phyloP scores from a whole-genome alignment of 2,329 filamentous ascomycete species.

The Trichoderma gracile region DNA sequence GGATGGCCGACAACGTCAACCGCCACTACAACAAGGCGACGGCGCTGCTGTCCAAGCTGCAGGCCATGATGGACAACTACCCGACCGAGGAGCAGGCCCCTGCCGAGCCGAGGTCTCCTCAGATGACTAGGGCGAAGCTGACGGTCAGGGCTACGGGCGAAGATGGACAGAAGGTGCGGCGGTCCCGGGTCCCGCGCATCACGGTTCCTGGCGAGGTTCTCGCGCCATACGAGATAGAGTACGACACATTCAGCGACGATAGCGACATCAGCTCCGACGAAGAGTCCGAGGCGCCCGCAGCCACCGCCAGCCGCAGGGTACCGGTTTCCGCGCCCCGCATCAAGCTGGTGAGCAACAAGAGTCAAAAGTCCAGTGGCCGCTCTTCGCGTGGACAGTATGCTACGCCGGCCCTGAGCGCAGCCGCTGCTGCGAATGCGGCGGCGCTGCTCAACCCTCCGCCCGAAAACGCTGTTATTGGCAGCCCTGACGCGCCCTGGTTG shows the following conservation, averaged over 20 bases:
- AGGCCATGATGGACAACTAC: slow-evolving; percentile 62
- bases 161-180: slow-evolving; percentile 49
- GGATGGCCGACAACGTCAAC: slow-evolving; percentile 64
- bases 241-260: slow-evolving; percentile 57
- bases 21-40: slow-evolving; percentile 63
- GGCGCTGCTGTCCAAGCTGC: slow-evolving; percentile 59
- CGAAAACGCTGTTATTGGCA: slow-evolving; percentile 59
- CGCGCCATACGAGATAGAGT: slow-evolving; percentile 65
- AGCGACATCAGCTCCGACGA: slow-evolving; percentile 56
- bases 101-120: slow-evolving; percentile 54
- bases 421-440: slow-evolving; percentile 44
- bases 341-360: slow-evolving; percentile 48
- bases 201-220: slow-evolving; percentile 67
- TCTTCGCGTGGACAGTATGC: slow-evolving; percentile 39
- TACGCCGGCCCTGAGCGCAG: slow-evolving; percentile 41
- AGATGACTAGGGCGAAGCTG: slow-evolving; percentile 52
- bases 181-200: slow-evolving; percentile 56
- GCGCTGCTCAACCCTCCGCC: slow-evolving; percentile 58
- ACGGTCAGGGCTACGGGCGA: slow-evolving; percentile 46
- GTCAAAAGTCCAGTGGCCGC: slow-evolving; percentile 49
- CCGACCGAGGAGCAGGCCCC: slow-evolving; percentile 56
- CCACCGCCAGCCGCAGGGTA: slow-evolving; percentile 41
- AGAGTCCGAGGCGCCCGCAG: slow-evolving; percentile 46
- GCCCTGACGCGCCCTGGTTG: slow-evolving; percentile 63
- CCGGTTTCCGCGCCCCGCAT: slow-evolving; percentile 48